Percentiles rank a stretch among this genome's conserved stretches.
Conservation (phyloP, 1,284 basidiomycete species). For the Sphaerobolus stellatus region DNA sequence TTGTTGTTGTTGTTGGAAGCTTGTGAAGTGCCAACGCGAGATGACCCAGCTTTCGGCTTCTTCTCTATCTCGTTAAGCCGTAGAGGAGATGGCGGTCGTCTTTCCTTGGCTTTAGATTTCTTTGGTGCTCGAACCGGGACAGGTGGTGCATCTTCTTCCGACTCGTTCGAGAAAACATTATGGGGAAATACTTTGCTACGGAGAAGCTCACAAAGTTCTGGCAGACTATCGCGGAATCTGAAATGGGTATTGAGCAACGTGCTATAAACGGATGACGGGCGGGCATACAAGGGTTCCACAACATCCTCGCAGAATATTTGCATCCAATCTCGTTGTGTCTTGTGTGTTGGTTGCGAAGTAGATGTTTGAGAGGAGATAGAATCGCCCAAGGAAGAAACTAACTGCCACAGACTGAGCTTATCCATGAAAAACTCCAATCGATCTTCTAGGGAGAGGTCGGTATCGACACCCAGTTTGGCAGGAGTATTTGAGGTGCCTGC, state of each 20-base stretch:
- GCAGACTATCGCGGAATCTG: constrained; percentile 59
- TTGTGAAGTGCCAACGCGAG: not conserved
- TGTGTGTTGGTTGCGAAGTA: constrained; percentile 19
- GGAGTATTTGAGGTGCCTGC: constrained; percentile 23
- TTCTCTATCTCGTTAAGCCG: constrained; percentile 4
- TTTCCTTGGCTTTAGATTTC: constrained; percentile 4
- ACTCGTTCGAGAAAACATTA: constrained; percentile 54
- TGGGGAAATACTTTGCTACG: constrained; percentile 66
- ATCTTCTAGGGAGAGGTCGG: constrained; percentile 37
- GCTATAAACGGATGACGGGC: not conserved
- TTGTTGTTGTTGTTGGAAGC: not conserved
- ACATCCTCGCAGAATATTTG: constrained; percentile 64
- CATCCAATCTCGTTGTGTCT: constrained; percentile 64
- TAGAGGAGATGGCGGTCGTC: constrained; percentile 7
- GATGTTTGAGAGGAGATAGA: constrained; percentile 33
- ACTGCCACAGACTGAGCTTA: constrained; percentile 72
- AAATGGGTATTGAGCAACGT: not conserved
- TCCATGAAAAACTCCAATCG: constrained; percentile 72
- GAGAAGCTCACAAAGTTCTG: constrained; percentile 56
- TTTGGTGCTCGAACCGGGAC: constrained; percentile 3
- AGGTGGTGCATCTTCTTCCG: constrained; percentile 27
- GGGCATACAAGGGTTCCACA: constrained; percentile 58
- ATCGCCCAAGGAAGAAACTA: constrained; percentile 44
- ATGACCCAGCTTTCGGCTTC: not conserved
- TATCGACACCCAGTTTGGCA: not conserved